These are phyloP conservation scores for Candida silvatica DNA, from an alignment of 805 yeast genomes.

Conservation along the genomic window DNA sequence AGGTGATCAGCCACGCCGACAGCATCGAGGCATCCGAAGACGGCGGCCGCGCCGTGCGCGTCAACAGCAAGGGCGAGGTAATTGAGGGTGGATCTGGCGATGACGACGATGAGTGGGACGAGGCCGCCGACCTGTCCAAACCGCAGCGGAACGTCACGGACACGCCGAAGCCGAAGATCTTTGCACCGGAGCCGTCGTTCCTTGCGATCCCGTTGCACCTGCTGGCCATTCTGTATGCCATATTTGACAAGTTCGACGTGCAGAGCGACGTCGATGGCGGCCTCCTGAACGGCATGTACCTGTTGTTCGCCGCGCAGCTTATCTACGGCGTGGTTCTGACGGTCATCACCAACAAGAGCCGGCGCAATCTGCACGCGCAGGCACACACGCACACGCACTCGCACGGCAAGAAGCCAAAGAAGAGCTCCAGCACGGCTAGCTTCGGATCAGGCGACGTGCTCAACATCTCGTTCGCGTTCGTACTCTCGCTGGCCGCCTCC, in stretches of 20 bases:
- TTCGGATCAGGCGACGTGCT: constrained; percentile 9
- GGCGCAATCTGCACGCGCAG: not conserved
- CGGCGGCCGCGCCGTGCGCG: not conserved
- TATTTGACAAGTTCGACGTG: not conserved
- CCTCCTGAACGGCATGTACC: not conserved
- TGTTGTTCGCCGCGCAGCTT: not conserved
- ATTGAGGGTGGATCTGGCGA: not conserved
- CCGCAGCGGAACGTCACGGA: not conserved
- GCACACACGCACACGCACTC: no score
- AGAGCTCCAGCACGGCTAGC: constrained; percentile 2
- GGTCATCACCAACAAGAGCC: constrained; percentile 1
- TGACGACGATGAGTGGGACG: not conserved
- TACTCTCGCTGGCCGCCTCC: constrained; percentile 10
- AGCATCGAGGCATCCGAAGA: no score
- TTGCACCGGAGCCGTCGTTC: not conserved
- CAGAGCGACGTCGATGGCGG: not conserved
- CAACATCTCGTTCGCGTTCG: constrained; percentile 7
- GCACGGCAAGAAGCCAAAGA: constrained; percentile 20
- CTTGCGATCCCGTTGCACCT: not conserved
- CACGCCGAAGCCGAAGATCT: constrained; percentile 1
- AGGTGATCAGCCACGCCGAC: no score
- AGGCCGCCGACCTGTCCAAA: not conserved
- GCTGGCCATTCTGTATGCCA: not conserved
- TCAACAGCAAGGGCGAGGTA: not conserved
- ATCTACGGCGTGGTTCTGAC: constrained; percentile 1